Evolutionary conservation across 208 protist species (phyloP).

Genomic region (Borovskyia barvae): DNA sequence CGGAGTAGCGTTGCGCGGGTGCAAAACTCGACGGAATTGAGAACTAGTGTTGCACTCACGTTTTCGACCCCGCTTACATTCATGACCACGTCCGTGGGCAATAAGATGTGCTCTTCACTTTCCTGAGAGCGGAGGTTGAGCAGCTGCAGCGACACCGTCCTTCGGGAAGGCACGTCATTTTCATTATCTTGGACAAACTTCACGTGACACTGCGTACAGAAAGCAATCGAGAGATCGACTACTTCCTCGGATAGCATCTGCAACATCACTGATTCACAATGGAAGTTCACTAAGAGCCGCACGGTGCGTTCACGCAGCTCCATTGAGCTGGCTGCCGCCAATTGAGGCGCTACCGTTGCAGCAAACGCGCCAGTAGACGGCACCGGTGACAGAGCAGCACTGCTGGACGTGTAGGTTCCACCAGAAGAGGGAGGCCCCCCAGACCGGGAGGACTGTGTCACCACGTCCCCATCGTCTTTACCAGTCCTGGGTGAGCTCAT

Average conservation of each 20-base stretch:
- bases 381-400: background rate
- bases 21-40: constrained; percentile 64
- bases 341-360: background rate
- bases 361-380: constrained; percentile 2
- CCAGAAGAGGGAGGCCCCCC: constrained; percentile 5
- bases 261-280: constrained; percentile 37
- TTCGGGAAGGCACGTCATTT: constrained; percentile 34
- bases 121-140: constrained; percentile 54
- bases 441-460: too few species aligned
- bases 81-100: constrained; percentile 56
- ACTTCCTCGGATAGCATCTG: constrained; percentile 72
- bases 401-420: background rate
- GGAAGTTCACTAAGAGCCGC: constrained; percentile 35
- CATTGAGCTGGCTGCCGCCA: constrained; percentile 1
- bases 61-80: constrained; percentile 62
- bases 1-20: constrained; percentile 58
- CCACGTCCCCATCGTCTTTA: too few species aligned
- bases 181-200: constrained; percentile 48
- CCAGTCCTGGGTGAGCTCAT: too few species aligned
- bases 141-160: constrained; percentile 42
- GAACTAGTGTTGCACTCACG: constrained; percentile 42
- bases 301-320: constrained; percentile 25
- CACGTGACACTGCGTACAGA: constrained; percentile 39
- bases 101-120: constrained; percentile 55
- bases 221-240: constrained; percentile 47